Base-by-base conservation (phyloP, 2,329 filamentous ascomycete genomes). In the Exophiala mesophila region DNA sequence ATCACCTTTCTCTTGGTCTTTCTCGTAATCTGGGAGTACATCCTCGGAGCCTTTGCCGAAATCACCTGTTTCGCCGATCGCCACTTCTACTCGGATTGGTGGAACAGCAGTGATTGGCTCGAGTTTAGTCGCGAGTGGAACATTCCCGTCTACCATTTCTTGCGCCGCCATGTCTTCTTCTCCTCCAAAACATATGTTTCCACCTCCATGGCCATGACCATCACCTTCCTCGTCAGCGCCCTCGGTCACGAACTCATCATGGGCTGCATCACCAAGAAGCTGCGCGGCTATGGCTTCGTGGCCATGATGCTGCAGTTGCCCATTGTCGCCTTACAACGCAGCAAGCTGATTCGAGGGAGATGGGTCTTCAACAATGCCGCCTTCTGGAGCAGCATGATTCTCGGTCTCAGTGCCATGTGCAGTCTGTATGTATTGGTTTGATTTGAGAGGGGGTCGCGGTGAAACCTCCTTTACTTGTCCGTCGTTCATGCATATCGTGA, bases 81-180 rank as follows among this genome's bases (percentile, higher is more conserved):
- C 29, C 87, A 92, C 64, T 97, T 97, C 69, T 98, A 96, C 70
- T 72, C 74, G 29, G 79, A 82, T 63, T 82, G 78, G 78, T 82
- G 78, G 78, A 82, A 82, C 54, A 74, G 70, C 2, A 69, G 68
- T 45, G 70, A 72, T 55, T 73, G 69, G 69, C 83, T 97, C 62
- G 89, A 96, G 66, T 98, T 97, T 67, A 89, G 83, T 8, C 80
- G 88, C 53, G 86, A 96, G 69, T 97, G 92, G 90, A 97, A 97
- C 62, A 80, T 94, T n/a, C 90, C 90, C 32, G 90, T 96, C 5
- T 92, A 97, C 68, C 85, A 89, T 60, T 98, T 96, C 69, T 83
- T 97, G 57, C 82, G 89, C 5, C 78, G 92, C 17, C 92, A 98
- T 65, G 90, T 98, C 52, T 98, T 97, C 67, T 83, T 80, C 44